phyloP scores from a whole-genome alignment of 345 rosid genomes.

The Brassica rapa region DNA sequence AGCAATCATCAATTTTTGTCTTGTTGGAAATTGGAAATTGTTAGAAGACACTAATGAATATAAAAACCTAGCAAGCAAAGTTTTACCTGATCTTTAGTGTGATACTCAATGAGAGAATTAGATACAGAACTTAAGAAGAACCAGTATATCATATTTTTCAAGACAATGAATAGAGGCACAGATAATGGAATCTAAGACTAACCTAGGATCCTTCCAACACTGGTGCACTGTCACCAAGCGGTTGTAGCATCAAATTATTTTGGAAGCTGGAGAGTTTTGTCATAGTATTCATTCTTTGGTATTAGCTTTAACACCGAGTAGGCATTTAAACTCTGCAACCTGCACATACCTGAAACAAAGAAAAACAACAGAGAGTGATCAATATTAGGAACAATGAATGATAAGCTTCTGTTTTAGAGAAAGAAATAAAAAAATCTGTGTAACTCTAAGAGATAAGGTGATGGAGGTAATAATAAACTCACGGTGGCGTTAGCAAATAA shows the following conservation, averaged over 20 bases:
- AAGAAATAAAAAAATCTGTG: not conserved
- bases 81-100: conserved; percentile 74
- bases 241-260: conserved; percentile 70
- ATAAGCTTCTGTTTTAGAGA: not conserved
- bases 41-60: not conserved
- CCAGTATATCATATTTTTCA: conserved; percentile 35
- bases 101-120: conserved; percentile 20
- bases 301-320: conserved; percentile 67
- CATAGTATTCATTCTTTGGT: conserved; percentile 57
- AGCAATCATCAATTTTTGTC: too few relatives aligned
- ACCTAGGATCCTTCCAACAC: conserved; percentile 83
- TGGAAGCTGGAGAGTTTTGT: not conserved
- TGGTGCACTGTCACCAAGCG: conserved; percentile 79
- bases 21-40: too few relatives aligned
- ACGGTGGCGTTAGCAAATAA: not conserved
- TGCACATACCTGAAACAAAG: conserved; percentile 31
- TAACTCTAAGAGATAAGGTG: not conserved
- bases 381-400: not conserved
- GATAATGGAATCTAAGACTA: conserved; percentile 21
- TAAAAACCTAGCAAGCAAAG: not conserved
- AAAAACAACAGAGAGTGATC: not conserved
- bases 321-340: conserved; percentile 77
- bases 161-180: not conserved
- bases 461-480: not conserved
- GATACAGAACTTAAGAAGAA: conserved; percentile 4